phyloP scores from a whole-genome alignment of 331 rosid species.

The Malus hybrid region DNA sequence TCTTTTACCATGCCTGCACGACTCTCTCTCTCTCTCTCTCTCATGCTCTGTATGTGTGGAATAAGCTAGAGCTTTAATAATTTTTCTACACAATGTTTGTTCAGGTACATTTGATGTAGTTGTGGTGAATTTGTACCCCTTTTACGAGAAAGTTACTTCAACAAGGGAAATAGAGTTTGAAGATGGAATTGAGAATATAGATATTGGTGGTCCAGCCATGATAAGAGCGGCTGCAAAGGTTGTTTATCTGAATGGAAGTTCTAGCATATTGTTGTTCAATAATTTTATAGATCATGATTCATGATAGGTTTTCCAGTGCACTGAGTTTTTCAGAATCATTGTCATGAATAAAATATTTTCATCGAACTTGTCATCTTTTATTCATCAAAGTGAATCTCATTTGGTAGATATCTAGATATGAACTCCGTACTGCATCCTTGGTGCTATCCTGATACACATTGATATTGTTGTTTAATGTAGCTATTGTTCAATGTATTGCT shows the following conservation, averaged over 20 bases:
- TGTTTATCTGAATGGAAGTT: conserved; percentile 6
- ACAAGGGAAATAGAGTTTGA: conserved; percentile 59
- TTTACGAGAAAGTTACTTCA: conserved; percentile 79
- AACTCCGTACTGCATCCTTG: background rate
- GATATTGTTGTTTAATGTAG: background rate
- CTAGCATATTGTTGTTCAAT: background rate
- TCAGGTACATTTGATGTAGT: conserved; percentile 89
- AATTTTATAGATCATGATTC: background rate
- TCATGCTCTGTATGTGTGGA: background rate
- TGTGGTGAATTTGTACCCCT: conserved; percentile 90
- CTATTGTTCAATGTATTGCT: background rate
- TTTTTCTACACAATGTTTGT: background rate
- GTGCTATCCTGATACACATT: background rate
- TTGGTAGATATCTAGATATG: too few species aligned
- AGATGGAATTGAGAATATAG: conserved; percentile 92
- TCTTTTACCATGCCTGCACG: background rate
- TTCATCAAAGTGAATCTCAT: background rate
- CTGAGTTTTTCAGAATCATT: background rate
- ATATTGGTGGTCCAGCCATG: conserved; percentile 97
- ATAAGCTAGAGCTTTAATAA: background rate
- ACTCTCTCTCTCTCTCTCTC: background rate
- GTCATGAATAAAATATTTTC: background rate
- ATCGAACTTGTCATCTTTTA: too few species aligned
- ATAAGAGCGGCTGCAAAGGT: conserved; percentile 98
- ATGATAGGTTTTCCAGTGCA: background rate